Evolutionary conservation across 2,329 filamentous ascomycete genomes (phyloP).

Genomic region (Stromatinia cepivora): DNA sequence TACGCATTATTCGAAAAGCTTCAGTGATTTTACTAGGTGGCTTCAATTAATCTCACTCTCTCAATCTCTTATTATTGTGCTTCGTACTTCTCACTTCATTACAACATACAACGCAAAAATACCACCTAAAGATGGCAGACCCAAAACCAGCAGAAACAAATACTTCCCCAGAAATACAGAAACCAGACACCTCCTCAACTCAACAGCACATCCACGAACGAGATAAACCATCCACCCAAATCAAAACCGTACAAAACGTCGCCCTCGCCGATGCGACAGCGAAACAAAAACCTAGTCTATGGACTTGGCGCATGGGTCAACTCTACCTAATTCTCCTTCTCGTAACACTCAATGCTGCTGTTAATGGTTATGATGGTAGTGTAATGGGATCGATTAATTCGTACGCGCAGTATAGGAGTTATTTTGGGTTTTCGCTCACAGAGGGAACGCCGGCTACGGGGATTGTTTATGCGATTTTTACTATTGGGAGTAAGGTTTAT

Average conservation of each 20-base stretch:
- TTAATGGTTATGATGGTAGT: slow-evolving; percentile 51
- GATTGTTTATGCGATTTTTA: slow-evolving; percentile 28
- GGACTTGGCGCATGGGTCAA: slow-evolving; percentile 17
- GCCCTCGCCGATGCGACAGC: slow-evolving; percentile 11
- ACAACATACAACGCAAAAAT: too few relatives aligned
- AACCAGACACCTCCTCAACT: background rate
- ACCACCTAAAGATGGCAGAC: too few relatives aligned
- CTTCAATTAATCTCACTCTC: too few relatives aligned
- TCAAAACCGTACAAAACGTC: slow-evolving; percentile 6
- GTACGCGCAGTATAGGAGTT: slow-evolving; percentile 45
- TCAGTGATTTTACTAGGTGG: too few relatives aligned
- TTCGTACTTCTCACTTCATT: too few relatives aligned
- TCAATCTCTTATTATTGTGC: too few relatives aligned
- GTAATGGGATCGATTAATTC: slow-evolving; percentile 52
- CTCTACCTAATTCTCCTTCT: slow-evolving; percentile 28
- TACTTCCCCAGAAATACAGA: too few relatives aligned
- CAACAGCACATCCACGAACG: background rate
- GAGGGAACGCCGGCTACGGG: slow-evolving; percentile 29
- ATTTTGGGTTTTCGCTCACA: slow-evolving; percentile 27
- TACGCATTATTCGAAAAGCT: too few relatives aligned
- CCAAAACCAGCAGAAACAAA: too few relatives aligned
- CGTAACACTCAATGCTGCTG: slow-evolving; percentile 30
- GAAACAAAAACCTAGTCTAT: slow-evolving; percentile 16
- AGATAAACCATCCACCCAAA: background rate
- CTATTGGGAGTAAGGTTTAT: slow-evolving; percentile 9